Conservation (phyloP, 768 basidiomycete species). For the Pleurotus cornucopiae region DNA sequence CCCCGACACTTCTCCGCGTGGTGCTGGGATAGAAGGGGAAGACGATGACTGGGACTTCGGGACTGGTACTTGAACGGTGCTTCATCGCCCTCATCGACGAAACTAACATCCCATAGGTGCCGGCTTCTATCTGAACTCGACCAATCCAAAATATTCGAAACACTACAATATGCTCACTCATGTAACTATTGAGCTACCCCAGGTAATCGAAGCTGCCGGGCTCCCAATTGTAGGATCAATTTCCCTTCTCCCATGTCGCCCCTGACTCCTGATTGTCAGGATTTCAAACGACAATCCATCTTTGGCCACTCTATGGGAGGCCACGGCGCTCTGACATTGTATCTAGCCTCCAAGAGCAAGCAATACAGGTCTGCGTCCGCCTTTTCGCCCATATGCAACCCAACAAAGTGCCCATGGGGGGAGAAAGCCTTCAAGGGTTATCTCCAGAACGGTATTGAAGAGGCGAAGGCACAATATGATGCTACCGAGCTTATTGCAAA, state of each 20-base stretch:
- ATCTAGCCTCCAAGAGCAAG: conserved; percentile 65
- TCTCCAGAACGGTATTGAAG: conserved; percentile 68
- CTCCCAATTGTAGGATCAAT: conserved; percentile 66
- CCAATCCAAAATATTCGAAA: conserved; percentile 62
- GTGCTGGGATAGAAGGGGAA: conserved; percentile 83
- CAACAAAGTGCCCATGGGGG: conserved; percentile 86
- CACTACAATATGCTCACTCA: conserved; percentile 90
- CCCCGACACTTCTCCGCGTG: conserved; percentile 94
- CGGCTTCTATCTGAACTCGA: conserved; percentile 95
- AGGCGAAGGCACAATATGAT: conserved; percentile 74
- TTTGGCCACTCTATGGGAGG: conserved; percentile 99
- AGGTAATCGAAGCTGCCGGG: conserved; percentile 65
- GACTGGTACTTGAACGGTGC: conserved; percentile 32
- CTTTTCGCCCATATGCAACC: conserved; percentile 85
- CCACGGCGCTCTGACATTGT: conserved; percentile 89
- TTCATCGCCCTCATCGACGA: background rate
- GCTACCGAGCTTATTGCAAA: conserved; percentile 77
- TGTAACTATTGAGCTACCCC: conserved; percentile 80
- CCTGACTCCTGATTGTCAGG: conserved; percentile 38
- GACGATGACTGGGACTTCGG: conserved; percentile 88
- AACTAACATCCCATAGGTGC: conserved; percentile 44
- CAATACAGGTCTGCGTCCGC: conserved; percentile 86
- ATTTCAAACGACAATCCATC: conserved; percentile 79
- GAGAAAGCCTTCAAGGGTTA: conserved; percentile 88
- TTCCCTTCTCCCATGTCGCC: background rate